Base-by-base conservation (phyloP, 441 rosid species). In the Croton laevigatus region DNA sequence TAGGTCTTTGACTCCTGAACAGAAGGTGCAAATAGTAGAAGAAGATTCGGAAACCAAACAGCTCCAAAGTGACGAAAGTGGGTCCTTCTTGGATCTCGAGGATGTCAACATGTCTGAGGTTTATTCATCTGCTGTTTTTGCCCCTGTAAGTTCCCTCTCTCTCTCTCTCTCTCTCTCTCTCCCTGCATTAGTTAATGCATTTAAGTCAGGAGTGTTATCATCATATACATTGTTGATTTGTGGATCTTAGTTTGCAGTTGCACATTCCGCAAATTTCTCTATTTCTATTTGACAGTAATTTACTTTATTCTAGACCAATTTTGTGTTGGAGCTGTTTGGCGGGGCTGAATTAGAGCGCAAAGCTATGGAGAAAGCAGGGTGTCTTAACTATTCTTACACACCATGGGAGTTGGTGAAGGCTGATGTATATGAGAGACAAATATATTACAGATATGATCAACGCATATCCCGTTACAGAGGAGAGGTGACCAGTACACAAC, bases 401-500 rank as follows among this genome's bases (percentile, higher is more conserved):
- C 93, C 92, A 32, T 92, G 99, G 99, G 98, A 95, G 70, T 81
- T 89, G 59, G 97, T 90, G 86, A 95, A 88, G 72, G 79, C 78
- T 57, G 97, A 89, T 74, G 86, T 85, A 65, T 85, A 82, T 52
- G 94, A 88, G 81, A 87, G 99, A 78, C 98, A 92, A 80, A 81
- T 87, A 65, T 84, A 83, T 80, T 95, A 82, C 81, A 84, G 91
- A 80, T 89, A 88, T 11, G 97, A 95, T 75, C 90, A 87, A 76
- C 73, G 77, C 23, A 73, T 89, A 57, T 91, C 96, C 53, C 91
- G 86, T 22, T 92, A 87, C 12, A 79, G 91, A 71, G 99, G 98
- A 79, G 99, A 92, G 80, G 98, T 89, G 72, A 95, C 99, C 27
- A 88, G 97, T 66, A 86, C 92, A 70, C 97, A 95, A 83, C 98